Evolutionary conservation across 2,329 filamentous ascomycete species (phyloP).

Genomic region (Teratosphaeriaceae sp.): DNA sequence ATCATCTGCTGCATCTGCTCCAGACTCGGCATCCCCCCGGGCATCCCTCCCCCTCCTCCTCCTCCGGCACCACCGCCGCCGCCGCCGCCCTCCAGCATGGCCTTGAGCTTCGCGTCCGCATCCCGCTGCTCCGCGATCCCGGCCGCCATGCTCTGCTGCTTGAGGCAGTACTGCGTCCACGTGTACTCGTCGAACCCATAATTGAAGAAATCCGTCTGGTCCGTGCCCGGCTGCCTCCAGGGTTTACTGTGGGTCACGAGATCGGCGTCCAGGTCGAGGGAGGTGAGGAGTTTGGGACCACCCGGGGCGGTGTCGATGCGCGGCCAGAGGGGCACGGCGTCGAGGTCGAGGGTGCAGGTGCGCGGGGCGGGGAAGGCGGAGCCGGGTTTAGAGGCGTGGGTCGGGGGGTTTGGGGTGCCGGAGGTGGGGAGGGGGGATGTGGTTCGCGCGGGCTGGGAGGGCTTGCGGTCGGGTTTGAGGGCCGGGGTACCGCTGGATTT

Average conservation of each 20-base stretch:
- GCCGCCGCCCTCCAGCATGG: slow-evolving; percentile 46
- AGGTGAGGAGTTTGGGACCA: too few relatives aligned
- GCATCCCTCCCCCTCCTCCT: slow-evolving; percentile 16
- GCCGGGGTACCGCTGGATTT: slow-evolving; percentile 5
- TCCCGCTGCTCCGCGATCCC: slow-evolving; percentile 78
- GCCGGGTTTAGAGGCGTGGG: slow-evolving; percentile 31
- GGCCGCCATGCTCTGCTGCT: slow-evolving; percentile 71
- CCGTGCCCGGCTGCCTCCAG: slow-evolving; percentile 90
- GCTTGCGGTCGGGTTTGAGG: slow-evolving; percentile 8
- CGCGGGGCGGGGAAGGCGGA: slow-evolving; percentile 60
- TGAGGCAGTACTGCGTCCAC: slow-evolving; percentile 88
- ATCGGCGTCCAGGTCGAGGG: slow-evolving; percentile 47
- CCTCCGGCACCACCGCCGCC: slow-evolving; percentile 17
- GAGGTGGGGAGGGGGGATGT: slow-evolving; percentile 11
- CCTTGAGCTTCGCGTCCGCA: slow-evolving; percentile 55
- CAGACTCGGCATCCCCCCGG: slow-evolving; percentile 35
- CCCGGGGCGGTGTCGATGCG: slow-evolving; percentile 68
- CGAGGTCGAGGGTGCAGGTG: slow-evolving; percentile 78
- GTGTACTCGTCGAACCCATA: slow-evolving; percentile 99
- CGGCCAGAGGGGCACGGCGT: slow-evolving; percentile 68
- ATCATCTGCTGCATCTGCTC: slow-evolving; percentile 54
- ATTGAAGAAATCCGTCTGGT: slow-evolving; percentile 97
- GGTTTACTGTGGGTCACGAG: slow-evolving; percentile 71
- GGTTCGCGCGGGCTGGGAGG: slow-evolving; percentile 11
- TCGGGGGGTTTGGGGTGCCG: slow-evolving; percentile 11